Conservation (phyloP, 805 yeast species). For the Ogataea methylovora region DNA sequence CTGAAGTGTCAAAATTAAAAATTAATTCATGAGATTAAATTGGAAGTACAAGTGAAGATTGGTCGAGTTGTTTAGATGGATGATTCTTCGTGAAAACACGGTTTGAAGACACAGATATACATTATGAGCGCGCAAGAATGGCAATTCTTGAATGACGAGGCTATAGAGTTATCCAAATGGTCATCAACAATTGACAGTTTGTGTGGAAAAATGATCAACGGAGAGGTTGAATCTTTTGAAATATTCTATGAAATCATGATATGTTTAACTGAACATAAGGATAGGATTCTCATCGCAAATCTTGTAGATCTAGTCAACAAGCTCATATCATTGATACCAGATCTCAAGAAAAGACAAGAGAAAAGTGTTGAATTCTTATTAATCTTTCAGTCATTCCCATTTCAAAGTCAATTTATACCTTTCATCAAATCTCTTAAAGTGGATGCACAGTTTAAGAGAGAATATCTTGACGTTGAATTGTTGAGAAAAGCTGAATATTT, state of each 20-base stretch:
- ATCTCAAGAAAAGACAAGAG: conserved; percentile 14
- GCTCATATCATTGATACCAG: conserved; percentile 10
- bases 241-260: conserved; percentile 21
- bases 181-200: conserved; percentile 4
- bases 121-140: no score
- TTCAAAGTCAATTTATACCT: conserved; percentile 2
- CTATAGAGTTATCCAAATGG: conserved; percentile 2
- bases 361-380: conserved; percentile 17
- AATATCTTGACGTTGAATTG: conserved; percentile 18
- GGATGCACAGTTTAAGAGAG: conserved; percentile 18
- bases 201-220: background rate
- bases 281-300: conserved; percentile 11
- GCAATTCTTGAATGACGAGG: conserved; percentile 9
- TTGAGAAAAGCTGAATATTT: conserved; percentile 20
- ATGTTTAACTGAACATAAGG: conserved; percentile 13
- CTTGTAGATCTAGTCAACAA: conserved; percentile 13
- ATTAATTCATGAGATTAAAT: no score
- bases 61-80: no score
- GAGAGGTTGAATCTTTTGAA: background rate
- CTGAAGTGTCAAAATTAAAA: no score
- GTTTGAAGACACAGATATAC: no score
- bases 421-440: conserved; percentile 20
- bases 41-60: no score
- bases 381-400: conserved; percentile 18
- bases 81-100: no score